Evolutionary conservation across 805 yeast species (phyloP).

Genomic region (Candida nanaspora): DNA sequence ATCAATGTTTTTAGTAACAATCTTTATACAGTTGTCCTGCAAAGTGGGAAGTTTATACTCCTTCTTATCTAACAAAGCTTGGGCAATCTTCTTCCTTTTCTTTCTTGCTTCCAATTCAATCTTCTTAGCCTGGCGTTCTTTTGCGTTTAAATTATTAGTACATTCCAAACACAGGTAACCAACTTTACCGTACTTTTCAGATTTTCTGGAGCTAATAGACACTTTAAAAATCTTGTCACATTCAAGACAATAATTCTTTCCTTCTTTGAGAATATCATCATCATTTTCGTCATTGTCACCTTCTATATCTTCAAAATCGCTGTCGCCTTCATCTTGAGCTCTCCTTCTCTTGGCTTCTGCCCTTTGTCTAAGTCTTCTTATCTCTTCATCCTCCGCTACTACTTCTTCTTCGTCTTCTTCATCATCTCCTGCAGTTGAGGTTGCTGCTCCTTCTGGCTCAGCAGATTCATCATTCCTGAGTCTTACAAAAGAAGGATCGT

Average conservation of each 20-base stretch:
- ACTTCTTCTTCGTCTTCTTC: slow-evolving; percentile 26
- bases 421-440: slow-evolving; percentile 8
- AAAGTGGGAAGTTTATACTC: slow-evolving; percentile 58
- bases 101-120: slow-evolving; percentile 62
- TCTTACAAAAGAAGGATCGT: background rate
- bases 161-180: slow-evolving; percentile 68
- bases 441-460: slow-evolving; percentile 13
- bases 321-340: slow-evolving; percentile 21
- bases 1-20: slow-evolving; percentile 58
- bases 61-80: slow-evolving; percentile 70
- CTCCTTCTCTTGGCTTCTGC: slow-evolving; percentile 29
- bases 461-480: slow-evolving; percentile 16
- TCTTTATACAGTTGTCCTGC: slow-evolving; percentile 74
- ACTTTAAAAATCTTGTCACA: slow-evolving; percentile 56
- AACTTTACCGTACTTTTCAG: slow-evolving; percentile 36
- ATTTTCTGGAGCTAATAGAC: slow-evolving; percentile 55
- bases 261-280: slow-evolving; percentile 39
- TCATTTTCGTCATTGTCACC: slow-evolving; percentile 27
- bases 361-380: slow-evolving; percentile 10
- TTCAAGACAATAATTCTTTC: slow-evolving; percentile 44
- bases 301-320: slow-evolving; percentile 26
- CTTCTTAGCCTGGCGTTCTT: slow-evolving; percentile 35
- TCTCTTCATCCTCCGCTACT: slow-evolving; percentile 24
- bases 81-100: slow-evolving; percentile 72
- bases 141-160: slow-evolving; percentile 37